Evolutionary conservation across 257 asterid species (phyloP), one percentile per base, ranked within the genome.

Genomic region (Solanum sejunctum): DNA sequence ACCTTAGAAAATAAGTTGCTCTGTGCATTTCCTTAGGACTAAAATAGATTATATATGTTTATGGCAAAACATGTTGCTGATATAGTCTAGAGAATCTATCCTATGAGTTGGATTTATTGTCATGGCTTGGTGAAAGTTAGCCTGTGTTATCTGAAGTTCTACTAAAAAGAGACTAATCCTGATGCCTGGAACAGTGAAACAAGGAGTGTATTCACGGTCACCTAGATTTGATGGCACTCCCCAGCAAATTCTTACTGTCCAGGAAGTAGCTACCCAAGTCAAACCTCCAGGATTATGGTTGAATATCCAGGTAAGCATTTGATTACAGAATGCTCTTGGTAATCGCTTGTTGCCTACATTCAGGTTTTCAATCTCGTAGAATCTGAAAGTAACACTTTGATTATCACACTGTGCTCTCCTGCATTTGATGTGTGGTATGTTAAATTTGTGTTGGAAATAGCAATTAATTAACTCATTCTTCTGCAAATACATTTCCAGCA

Each of bases 221-320:
- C 26, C 58, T 7, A 73, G 54, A 55, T 93, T 92, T 85, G 96
- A 94, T 88, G 89, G 80, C 57, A 72, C 84, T 82, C 26, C 57
- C 16, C 75, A 88, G 56, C 88, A 2, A 86, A 89, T 95, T 85
- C 92, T 87, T 49, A 81, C 88, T 17, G 92, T 92, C 57, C 89
- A 90, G 28, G 88, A 86, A 20, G 88, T 92, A 82, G 88, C 83
- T 63, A 52, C 23, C 72, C 86, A 66, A 81, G 4, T 86, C 80
- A 78, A 58, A 55, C 93, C 92, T 69, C 85, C 92, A 55, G 92
- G 87, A 18, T 78, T 93, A 57, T 94, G 96, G 98, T 85, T 93
- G 89, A 95, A 89, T 72, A 85, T 92, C 72, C 95, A 91, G 97
- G 97, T 95, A 89, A 15, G 56, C 67, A 21, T 57, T 81, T 73